Percentiles rank a stretch among this genome's conserved stretches.
Evolutionary conservation across 1,284 basidiomycete genomes (phyloP).

Genomic region (Malassezia restricta): DNA sequence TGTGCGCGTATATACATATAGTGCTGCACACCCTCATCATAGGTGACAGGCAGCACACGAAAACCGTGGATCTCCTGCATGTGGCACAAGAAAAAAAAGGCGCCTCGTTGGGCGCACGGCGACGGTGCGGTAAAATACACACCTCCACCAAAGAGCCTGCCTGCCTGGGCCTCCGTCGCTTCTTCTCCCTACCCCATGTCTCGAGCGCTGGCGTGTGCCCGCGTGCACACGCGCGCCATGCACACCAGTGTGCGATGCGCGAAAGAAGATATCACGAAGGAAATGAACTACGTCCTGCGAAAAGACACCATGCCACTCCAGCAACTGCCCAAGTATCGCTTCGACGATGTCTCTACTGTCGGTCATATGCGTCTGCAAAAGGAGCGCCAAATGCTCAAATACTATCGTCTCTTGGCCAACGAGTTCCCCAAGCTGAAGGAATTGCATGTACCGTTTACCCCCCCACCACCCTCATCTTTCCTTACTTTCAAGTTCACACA

Average conservation of each 20-base stretch:
- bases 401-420: slow-evolving; percentile 29
- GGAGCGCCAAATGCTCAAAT: slow-evolving; percentile 32
- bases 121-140: neutral
- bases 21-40: slow-evolving; percentile 6
- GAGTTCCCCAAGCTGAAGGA: slow-evolving; percentile 39
- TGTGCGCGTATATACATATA: slow-evolving; percentile 20
- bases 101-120: neutral
- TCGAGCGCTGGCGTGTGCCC: no score
- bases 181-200: no score
- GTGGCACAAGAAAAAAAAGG: neutral
- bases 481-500: slow-evolving; percentile 42
- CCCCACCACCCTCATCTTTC: slow-evolving; percentile 24
- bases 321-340: slow-evolving; percentile 22
- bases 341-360: slow-evolving; percentile 39
- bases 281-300: neutral
- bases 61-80: slow-evolving; percentile 3
- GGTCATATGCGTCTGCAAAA: slow-evolving; percentile 34
- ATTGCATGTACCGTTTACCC: slow-evolving; percentile 37
- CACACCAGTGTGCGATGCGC: neutral
- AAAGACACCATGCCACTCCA: neutral
- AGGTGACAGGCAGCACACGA: slow-evolving; percentile 2
- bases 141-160: slow-evolving; percentile 1
- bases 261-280: neutral
- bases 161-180: no score
- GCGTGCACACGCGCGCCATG: neutral